Evolutionary conservation across 352 stramenopile genomes (phyloP), one percentile per base, ranked within the genome.

Genomic region (Pythium aristosporum): DNA sequence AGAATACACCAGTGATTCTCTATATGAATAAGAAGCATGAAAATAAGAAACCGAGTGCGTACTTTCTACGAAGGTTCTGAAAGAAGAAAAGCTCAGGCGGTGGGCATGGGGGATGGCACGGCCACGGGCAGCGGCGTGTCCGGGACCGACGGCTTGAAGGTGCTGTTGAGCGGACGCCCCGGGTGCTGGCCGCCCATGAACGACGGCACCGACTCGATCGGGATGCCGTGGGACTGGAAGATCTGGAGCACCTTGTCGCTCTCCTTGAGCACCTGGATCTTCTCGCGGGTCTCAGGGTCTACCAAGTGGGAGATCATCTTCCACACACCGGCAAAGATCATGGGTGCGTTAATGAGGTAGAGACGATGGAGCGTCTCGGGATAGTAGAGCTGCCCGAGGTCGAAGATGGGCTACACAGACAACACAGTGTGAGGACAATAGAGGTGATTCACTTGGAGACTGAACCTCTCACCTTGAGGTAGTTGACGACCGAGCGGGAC

Each of bases 191-290:
- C 82, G 9, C 83, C 85, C 42, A 94, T 67, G 53, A 82, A 85
- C 15, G 52, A 67, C 2, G 85, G 85, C 13, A 94, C 70, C 23
- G 82, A 82, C 18, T 69, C 69, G 20, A 88, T 43, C 28, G 81
- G 73, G 52, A 92, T 85, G 41, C 82, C 82, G 54, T 90, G 75
- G 25, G 79, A 82, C 57, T 88, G 69, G 13, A 80, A 74, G 1
- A 74, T 74, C 39, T 85, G 71, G 3, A 88, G 47, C 61, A 90
- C 91, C 20, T 76, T 73, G 42, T 77, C 76, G 41, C 68, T 66
- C 30, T 90, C 78, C 67, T 89, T 91, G 61, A 91, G 86, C 23
- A 95, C 83, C 68, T 91, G 73, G 57, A 93, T 92, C 73, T 95
- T 95, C 56, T 92, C 79, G 32, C 77, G 76, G n/a, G 84, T 91